Evolutionary conservation across 1,284 basidiomycete species (phyloP).

Genomic region (Apiotrichum sp.): DNA sequence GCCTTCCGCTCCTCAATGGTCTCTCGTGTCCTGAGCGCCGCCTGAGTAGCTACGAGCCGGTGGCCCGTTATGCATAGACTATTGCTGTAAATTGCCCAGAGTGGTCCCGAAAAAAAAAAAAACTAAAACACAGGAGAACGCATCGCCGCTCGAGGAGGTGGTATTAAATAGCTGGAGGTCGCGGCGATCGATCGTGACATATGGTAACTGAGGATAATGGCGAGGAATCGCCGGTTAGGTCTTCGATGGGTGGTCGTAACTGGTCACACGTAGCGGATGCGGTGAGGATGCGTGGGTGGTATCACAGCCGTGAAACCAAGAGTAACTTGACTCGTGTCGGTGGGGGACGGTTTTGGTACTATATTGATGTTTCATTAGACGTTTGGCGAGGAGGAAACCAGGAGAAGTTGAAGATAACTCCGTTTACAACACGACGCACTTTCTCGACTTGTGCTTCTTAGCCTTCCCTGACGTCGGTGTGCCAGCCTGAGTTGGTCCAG

Average conservation of each 20-base stretch:
- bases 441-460: constrained; percentile 44
- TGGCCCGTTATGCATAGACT: constrained; percentile 2
- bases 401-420: background rate
- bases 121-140: background rate
- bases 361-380: no score
- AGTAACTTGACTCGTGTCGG: background rate
- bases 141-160: background rate
- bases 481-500: background rate
- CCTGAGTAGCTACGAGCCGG: background rate
- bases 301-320: no score
- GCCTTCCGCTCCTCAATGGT: no score
- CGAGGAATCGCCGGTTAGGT: no score
- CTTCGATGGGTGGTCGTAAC: background rate
- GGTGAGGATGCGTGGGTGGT: no score
- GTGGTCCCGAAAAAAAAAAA: constrained; percentile 1
- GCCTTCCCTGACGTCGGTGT: constrained; percentile 2
- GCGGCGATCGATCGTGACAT: no score
- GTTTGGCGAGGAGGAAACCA: background rate
- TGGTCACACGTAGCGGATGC: background rate
- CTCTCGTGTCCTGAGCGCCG: no score
- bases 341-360: background rate
- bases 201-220: no score
- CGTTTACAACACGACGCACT: constrained; percentile 45
- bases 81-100: constrained; percentile 3
- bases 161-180: no score